Base-by-base conservation (phyloP, 106 monocot species). In the Xerophyta viscosa region DNA sequence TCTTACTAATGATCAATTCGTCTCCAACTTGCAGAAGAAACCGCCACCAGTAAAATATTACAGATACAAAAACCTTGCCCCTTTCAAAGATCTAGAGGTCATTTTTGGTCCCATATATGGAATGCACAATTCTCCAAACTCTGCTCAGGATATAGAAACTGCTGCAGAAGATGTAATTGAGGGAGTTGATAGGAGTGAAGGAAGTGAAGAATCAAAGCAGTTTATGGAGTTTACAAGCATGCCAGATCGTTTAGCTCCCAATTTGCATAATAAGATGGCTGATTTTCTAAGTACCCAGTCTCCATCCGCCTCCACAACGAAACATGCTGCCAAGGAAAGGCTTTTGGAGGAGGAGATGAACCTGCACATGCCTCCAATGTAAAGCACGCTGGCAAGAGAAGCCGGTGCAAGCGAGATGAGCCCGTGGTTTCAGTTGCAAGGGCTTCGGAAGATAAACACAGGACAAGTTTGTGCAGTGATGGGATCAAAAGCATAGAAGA, bases 51-150 rank as follows among this genome's bases (percentile, higher is more conserved):
- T 20, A 8, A 54, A 7, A 30, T 54, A 17, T 31, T 31, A 31
- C 53, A 29, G 27, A 20, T 8, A 31, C 2, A 54, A 31, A 31
- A 13, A 27, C 0, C 13, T 54, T 6, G 18, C 53, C 8, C n/a
- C 6, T 4, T 54, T 54, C 19, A 25, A 27, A 54, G 30, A 54
- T 17, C 31, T 54, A 31, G 54, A 54, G 54, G 36, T 54, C 33
- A 54, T 54, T 20, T 54, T 54, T 54, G 54, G 31, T 7, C 20
- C 18, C 18, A 21, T 6, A 22, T 5, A 31, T 20, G 54, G 19
- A n/a, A 18, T 19, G 2, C 6, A 20, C 3, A 54, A 28, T 29
- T 17, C 29, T 2, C n/a, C 52, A 13, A 29, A 33, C 21, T 54
- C 31, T 33, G 33, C n/a, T 54, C 54, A 36, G 19, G 31, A 21